phyloP scores from a whole-genome alignment of 345 rosid genomes.

The Carallia brachiata region DNA sequence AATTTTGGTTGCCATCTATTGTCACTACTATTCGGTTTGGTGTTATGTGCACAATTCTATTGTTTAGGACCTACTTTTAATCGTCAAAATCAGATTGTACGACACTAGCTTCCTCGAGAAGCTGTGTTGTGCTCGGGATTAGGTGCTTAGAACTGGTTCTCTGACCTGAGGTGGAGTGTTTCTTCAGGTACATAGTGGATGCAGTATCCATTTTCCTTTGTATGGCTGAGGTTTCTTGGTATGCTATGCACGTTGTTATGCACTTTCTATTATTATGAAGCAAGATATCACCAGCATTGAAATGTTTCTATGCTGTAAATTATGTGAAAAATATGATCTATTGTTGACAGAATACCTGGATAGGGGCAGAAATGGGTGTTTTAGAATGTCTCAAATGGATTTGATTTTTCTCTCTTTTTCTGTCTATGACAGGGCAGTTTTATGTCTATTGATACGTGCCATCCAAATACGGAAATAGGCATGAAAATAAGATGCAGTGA shows the following conservation, averaged over 20 bases:
- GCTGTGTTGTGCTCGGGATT: background rate
- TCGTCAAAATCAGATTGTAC: background rate
- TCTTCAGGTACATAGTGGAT: background rate
- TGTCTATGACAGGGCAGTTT: too few species aligned
- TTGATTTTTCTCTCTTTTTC: too few species aligned
- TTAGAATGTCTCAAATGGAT: too few species aligned
- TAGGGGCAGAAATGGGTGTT: too few species aligned
- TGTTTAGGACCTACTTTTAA: too few species aligned
- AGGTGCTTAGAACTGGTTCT: slow-evolving; percentile 10
- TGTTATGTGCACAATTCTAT: too few species aligned
- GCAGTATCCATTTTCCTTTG: background rate
- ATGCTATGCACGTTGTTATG: background rate
- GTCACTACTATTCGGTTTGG: too few species aligned
- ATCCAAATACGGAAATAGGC: background rate
- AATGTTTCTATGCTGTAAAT: too few species aligned
- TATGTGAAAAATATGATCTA: too few species aligned
- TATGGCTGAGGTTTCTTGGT: background rate
- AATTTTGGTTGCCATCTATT: background rate
- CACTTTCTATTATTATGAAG: background rate
- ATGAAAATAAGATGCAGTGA: background rate
- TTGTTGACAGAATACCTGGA: too few species aligned
- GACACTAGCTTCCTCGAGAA: background rate
- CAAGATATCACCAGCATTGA: too few species aligned
- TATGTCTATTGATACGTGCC: background rate
- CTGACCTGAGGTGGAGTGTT: background rate